Percentiles rank a stretch among this genome's conserved stretches.
These are phyloP conservation scores for Malbranchea zuffiana DNA, from an alignment of 2,329 filamentous ascomycete genomes.

Conservation along the genomic window DNA sequence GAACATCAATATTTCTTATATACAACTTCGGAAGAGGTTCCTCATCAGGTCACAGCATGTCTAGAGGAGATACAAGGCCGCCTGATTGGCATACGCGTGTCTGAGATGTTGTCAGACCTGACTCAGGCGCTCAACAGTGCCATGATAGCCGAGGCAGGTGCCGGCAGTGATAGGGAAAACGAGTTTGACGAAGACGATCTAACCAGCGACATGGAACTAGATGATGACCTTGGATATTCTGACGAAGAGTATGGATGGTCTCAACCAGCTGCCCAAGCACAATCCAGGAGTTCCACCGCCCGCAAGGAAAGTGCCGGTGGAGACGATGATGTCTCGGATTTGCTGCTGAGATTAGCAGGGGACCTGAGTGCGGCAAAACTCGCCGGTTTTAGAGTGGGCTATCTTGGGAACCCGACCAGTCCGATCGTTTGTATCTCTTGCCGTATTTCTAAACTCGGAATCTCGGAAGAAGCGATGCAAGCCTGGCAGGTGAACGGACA, in stretches of 20 bases:
- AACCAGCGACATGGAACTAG: background rate
- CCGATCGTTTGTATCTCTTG: conserved; percentile 56
- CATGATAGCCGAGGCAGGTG: conserved; percentile 17
- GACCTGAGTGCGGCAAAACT: conserved; percentile 53
- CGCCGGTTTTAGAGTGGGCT: conserved; percentile 60
- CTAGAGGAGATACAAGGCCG: conserved; percentile 39
- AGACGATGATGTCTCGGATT: conserved; percentile 2
- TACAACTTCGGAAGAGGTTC: conserved; percentile 36
- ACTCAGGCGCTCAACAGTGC: conserved; percentile 28
- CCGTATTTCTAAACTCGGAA: conserved; percentile 56
- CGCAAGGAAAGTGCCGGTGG: background rate
- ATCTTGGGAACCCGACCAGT: conserved; percentile 44
- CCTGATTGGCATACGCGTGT: conserved; percentile 35
- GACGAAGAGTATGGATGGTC: conserved; percentile 28
- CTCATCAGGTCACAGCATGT: conserved; percentile 20
- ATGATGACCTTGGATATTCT: conserved; percentile 19
- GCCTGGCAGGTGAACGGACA: conserved; percentile 60
- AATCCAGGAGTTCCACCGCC: background rate
- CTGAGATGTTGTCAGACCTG: conserved; percentile 40
- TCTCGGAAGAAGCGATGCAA: conserved; percentile 62
- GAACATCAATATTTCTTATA: conserved; percentile 49
- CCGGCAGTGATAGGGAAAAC: conserved; percentile 20
- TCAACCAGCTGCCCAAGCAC: conserved; percentile 9
- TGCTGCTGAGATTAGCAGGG: conserved; percentile 36
- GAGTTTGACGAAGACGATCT: conserved; percentile 31